Conservation (phyloP, 768 basidiomycete species). For the Pholiota microspora region DNA sequence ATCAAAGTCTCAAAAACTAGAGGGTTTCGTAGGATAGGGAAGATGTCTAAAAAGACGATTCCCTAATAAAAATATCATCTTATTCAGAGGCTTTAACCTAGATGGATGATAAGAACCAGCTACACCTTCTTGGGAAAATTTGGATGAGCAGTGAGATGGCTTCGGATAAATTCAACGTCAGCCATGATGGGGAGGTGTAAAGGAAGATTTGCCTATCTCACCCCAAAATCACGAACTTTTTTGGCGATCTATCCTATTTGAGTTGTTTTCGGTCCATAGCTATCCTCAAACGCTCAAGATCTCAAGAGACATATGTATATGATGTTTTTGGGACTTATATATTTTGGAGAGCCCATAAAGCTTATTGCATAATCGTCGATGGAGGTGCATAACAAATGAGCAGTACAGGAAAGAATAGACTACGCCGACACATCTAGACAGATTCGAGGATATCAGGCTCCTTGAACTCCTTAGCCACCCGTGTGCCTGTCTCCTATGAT, state of each 20-base stretch:
- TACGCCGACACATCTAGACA: conserved; percentile 62
- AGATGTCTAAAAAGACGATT: conserved; percentile 90
- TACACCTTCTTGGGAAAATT: conserved; percentile 90
- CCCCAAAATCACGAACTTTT: background rate
- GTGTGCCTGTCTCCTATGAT: conserved; percentile 86
- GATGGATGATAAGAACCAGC: conserved; percentile 6
- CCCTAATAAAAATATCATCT: conserved; percentile 48
- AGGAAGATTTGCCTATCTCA: background rate
- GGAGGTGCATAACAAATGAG: conserved; percentile 20
- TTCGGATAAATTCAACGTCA: conserved; percentile 71
- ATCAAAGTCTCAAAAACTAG: conserved; percentile 87
- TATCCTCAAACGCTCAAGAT: background rate
- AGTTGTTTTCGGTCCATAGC: background rate
- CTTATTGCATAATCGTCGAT: conserved; percentile 14
- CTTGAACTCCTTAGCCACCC: conserved; percentile 95
- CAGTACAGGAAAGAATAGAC: conserved; percentile 29
- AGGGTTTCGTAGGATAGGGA: conserved; percentile 88
- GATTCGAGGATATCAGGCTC: conserved; percentile 93
- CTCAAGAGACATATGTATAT: background rate
- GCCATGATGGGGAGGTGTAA: conserved; percentile 45
- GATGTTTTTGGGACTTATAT: conserved; percentile 10
- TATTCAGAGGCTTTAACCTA: background rate
- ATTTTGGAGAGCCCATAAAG: conserved; percentile 11
- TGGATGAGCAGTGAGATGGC: conserved; percentile 55
- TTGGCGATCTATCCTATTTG: background rate